These are phyloP conservation scores for Aspergillus terreus DNA, from an alignment of 2,329 filamentous ascomycete species.

Conservation along the genomic window DNA sequence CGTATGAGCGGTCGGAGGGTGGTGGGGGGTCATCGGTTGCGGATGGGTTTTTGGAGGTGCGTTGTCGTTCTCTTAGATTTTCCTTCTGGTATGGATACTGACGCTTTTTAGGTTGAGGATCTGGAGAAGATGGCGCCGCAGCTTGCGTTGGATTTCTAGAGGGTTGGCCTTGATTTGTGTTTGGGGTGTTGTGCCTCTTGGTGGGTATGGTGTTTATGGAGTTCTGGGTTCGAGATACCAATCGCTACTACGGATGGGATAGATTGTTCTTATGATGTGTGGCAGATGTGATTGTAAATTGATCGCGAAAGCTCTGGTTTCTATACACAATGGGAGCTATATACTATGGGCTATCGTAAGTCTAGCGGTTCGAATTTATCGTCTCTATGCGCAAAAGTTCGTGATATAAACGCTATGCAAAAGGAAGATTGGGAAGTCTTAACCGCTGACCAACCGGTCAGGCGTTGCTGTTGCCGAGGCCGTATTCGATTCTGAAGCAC, in stretches of 20 bases:
- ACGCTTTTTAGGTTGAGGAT: constrained; percentile 66
- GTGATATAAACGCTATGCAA: neutral
- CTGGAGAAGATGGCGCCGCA: constrained; percentile 84
- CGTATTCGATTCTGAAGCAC: constrained; percentile 3
- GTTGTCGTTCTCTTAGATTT: constrained; percentile 24
- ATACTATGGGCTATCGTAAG: neutral
- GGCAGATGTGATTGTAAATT: too few species aligned
- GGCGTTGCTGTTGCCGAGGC: constrained; percentile 21
- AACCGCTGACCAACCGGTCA: constrained; percentile 29
- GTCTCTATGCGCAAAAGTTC: neutral
- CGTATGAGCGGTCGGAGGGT: constrained; percentile 60
- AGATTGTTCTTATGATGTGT: neutral
- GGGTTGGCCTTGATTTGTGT: constrained; percentile 6
- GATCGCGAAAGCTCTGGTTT: neutral
- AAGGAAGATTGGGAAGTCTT: neutral
- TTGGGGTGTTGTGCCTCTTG: neutral
- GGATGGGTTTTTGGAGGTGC: constrained; percentile 69
- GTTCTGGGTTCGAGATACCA: constrained; percentile 23
- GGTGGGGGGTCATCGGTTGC: constrained; percentile 31
- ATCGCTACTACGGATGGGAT: neutral
- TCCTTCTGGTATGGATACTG: neutral
- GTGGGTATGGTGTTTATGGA: neutral
- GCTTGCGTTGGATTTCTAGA: constrained; percentile 76
- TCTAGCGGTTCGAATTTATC: neutral
- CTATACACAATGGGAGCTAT: too few species aligned